phyloP scores from a whole-genome alignment of 31 red algal genomes.

The Endocladia muricata region DNA sequence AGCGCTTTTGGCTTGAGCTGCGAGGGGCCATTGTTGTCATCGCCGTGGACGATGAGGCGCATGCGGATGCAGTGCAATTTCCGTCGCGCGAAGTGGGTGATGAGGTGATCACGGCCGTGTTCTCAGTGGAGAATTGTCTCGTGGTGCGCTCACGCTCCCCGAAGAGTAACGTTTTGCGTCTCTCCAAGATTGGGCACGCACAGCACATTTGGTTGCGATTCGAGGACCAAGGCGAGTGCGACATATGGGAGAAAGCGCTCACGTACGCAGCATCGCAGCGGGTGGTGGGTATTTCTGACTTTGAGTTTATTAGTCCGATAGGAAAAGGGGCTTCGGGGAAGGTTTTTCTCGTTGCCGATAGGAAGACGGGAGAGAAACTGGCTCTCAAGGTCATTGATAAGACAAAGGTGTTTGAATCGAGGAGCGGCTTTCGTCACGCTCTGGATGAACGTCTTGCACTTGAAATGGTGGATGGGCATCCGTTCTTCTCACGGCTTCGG shows the following conservation, averaged over 20 bases:
- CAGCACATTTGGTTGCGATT: conserved; percentile 50
- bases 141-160: background rate
- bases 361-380: conserved; percentile 70
- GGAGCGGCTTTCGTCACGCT: conserved; percentile 59
- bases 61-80: too few relatives aligned
- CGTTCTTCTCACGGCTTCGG: conserved; percentile 68
- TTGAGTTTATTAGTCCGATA: conserved; percentile 70
- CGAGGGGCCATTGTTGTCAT: conserved; percentile 25
- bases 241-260: conserved; percentile 61
- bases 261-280: conserved; percentile 22
- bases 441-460: conserved; percentile 76
- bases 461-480: conserved; percentile 65
- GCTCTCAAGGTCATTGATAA: conserved; percentile 93
- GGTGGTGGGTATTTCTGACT: conserved; percentile 72
- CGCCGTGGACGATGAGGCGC: conserved; percentile 7
- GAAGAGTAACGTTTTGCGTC: conserved; percentile 7
- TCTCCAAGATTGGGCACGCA: background rate
- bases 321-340: conserved; percentile 80
- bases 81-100: background rate
- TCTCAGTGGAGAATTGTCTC: conserved; percentile 22
- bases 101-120: conserved; percentile 25
- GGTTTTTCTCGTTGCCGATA: conserved; percentile 80
- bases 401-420: conserved; percentile 68
- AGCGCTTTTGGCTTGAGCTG: conserved; percentile 39
- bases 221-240: conserved; percentile 25